Percentiles rank a stretch among this genome's conserved stretches.
Evolutionary conservation across 805 yeast species (phyloP).

Genomic region (Lipomyces anomalus): DNA sequence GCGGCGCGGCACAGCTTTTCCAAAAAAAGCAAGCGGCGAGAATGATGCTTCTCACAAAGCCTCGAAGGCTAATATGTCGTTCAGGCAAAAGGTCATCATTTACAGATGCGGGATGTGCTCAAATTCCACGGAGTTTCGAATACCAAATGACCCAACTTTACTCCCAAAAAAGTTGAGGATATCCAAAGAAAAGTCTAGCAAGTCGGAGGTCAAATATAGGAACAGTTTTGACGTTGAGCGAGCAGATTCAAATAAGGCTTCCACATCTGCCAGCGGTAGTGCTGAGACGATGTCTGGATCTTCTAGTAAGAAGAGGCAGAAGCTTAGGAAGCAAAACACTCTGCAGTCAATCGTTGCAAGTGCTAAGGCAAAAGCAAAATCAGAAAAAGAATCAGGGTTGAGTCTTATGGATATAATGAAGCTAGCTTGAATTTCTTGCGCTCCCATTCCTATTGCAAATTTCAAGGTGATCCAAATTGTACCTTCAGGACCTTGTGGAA

Average conservation of each 20-base stretch:
- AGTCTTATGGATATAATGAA: conserved; percentile 18
- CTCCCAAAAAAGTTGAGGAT: too few relatives aligned
- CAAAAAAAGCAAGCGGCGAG: too few relatives aligned
- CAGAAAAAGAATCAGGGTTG: conserved; percentile 2
- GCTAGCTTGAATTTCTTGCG: too few relatives aligned
- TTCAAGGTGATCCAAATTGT: too few relatives aligned
- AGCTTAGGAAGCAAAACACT: conserved; percentile 19
- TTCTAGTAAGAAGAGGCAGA: conserved; percentile 18
- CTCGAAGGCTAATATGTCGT: not conserved
- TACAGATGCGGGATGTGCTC: not conserved
- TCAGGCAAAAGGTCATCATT: not conserved
- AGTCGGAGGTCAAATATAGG: too few relatives aligned
- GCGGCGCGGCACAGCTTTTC: not conserved
- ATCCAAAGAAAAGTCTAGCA: too few relatives aligned
- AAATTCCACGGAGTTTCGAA: not conserved
- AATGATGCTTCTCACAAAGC: not conserved
- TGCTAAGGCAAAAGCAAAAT: conserved; percentile 13
- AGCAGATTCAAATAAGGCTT: too few relatives aligned
- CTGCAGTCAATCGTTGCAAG: conserved; percentile 19
- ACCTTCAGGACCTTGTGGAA: too few relatives aligned
- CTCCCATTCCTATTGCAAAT: too few relatives aligned
- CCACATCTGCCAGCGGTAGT: not conserved
- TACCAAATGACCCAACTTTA: not conserved
- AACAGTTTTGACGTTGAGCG: too few relatives aligned
- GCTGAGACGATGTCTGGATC: conserved; percentile 7